Evolutionary conservation across 179 eudicot species (phyloP).

Genomic region (Nepenthes alata): DNA sequence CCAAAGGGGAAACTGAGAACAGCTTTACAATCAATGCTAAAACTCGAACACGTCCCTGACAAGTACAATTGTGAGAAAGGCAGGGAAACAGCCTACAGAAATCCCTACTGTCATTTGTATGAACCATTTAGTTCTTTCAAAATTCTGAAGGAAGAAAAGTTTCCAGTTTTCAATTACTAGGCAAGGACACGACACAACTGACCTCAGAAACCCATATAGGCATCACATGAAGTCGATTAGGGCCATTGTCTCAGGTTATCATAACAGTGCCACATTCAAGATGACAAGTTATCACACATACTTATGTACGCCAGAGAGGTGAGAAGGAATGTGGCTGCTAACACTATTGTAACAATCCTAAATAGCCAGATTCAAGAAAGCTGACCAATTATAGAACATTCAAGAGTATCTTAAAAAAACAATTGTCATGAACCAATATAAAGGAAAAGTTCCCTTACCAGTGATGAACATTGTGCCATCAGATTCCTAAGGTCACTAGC

Average conservation of each 20-base stretch:
- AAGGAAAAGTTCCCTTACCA: conserved; percentile 31
- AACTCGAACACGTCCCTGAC: conserved; percentile 79
- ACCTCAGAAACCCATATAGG: too few relatives aligned
- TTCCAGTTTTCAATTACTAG: too few relatives aligned
- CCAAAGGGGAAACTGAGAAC: conserved; percentile 64
- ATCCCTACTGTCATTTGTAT: not conserved
- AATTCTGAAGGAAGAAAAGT: too few relatives aligned
- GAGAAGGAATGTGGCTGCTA: too few relatives aligned
- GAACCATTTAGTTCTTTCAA: too few relatives aligned
- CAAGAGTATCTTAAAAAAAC: not conserved
- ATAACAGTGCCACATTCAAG: too few relatives aligned
- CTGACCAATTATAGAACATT: not conserved
- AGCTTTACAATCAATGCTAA: conserved; percentile 78
- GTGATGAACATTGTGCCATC: conserved; percentile 51
- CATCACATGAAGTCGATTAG: too few relatives aligned
- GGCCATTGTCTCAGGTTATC: too few relatives aligned
- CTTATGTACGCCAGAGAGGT: too few relatives aligned
- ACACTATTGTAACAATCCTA: too few relatives aligned
- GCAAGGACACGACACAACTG: too few relatives aligned
- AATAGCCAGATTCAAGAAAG: not conserved
- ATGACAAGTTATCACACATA: too few relatives aligned
- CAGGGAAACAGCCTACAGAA: conserved; percentile 2
- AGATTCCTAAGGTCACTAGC: conserved; percentile 52
- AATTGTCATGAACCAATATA: not conserved
- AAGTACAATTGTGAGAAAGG: conserved; percentile 8